phyloP scores from a whole-genome alignment of 441 rosid genomes.

The Eutrema salsugineum region DNA sequence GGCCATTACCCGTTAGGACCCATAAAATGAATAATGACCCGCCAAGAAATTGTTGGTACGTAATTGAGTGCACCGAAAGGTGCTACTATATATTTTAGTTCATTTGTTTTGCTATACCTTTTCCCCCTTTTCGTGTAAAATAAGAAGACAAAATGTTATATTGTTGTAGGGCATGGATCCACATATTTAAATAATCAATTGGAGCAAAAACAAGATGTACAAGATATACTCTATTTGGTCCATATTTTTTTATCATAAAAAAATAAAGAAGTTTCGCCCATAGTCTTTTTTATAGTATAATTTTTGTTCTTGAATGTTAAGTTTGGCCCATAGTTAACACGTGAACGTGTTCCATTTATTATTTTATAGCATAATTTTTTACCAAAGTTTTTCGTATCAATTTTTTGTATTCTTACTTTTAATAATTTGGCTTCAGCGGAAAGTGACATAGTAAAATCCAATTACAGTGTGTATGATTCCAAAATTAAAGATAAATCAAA shows the following conservation, averaged over 20 bases:
- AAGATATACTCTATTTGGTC: not conserved
- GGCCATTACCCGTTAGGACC: constrained; percentile 17
- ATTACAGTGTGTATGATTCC: not conserved
- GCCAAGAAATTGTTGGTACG: constrained; percentile 30
- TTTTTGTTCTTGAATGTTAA: no score
- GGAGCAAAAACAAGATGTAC: not conserved
- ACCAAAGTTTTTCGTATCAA: no score
- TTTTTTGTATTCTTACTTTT: not conserved
- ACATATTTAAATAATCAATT: not conserved
- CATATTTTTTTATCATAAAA: not conserved
- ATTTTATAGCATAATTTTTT: no score
- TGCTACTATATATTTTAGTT: not conserved
- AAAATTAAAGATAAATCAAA: not conserved
- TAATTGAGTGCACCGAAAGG: constrained; percentile 35
- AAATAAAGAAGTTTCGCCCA: no score
- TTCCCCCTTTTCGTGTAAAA: not conserved
- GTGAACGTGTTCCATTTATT: constrained; percentile 3
- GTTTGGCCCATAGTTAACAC: not conserved
- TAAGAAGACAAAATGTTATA: constrained; percentile 14
- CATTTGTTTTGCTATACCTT: not conserved
- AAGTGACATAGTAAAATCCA: not conserved
- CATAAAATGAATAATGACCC: constrained; percentile 22
- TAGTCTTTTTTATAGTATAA: no score
- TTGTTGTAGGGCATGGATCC: constrained; percentile 18
- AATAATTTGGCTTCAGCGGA: not conserved